Conservation (phyloP, 1,284 basidiomycete species). For the Coriolopsis trogii region DNA sequence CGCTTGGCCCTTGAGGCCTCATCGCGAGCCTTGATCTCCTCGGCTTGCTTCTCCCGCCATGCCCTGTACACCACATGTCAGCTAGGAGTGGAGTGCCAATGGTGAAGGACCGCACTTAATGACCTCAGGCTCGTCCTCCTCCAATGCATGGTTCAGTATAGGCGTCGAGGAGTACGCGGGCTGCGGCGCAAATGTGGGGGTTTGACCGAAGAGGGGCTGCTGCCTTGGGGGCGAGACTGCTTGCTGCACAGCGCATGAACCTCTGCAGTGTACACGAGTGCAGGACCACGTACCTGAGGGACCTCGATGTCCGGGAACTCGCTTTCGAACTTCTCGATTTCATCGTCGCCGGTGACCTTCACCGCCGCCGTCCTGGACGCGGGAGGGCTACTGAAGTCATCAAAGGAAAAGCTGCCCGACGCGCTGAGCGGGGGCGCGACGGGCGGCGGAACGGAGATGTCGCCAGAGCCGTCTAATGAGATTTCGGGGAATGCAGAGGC, state of each 20-base stretch:
- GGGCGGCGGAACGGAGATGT: slow-evolving; percentile 48
- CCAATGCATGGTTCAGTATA: slow-evolving; percentile 66
- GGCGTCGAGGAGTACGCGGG: slow-evolving; percentile 73
- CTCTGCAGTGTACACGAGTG: background rate
- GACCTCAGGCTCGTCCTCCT: slow-evolving; percentile 88
- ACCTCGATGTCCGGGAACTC: slow-evolving; percentile 88
- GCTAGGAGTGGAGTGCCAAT: background rate
- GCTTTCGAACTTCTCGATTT: slow-evolving; percentile 89
- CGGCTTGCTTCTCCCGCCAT: slow-evolving; percentile 89
- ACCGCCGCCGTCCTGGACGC: slow-evolving; percentile 53
- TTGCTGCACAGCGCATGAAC: background rate
- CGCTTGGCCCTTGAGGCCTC: slow-evolving; percentile 80
- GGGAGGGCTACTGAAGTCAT: slow-evolving; percentile 58
- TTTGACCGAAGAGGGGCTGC: slow-evolving; percentile 48
- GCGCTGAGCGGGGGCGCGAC: slow-evolving; percentile 30
- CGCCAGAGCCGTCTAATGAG: slow-evolving; percentile 65
- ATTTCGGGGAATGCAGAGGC: slow-evolving; percentile 87
- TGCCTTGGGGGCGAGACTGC: slow-evolving; percentile 14
- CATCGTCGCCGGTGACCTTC: slow-evolving; percentile 85
- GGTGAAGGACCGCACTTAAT: slow-evolving; percentile 64
- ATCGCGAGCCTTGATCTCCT: slow-evolving; percentile 82
- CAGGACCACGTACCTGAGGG: slow-evolving; percentile 46
- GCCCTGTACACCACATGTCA: slow-evolving; percentile 46
- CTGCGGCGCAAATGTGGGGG: slow-evolving; percentile 68
- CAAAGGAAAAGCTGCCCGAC: slow-evolving; percentile 59